Base-by-base conservation (phyloP, 768 basidiomycete species). In the Tricholoma saponaceum region DNA sequence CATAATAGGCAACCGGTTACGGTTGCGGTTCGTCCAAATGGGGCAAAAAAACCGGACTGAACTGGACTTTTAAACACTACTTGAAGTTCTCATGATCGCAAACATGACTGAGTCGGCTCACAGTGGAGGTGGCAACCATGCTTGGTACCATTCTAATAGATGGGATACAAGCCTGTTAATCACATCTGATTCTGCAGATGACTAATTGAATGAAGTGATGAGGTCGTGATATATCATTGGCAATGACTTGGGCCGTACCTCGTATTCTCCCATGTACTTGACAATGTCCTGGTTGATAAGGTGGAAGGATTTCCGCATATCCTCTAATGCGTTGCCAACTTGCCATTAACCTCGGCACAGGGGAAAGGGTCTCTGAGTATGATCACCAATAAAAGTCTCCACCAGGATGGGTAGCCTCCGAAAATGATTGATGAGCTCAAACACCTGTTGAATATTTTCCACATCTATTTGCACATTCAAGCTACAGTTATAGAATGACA, bases 61-160 rank as follows among this genome's bases (percentile, higher is more conserved):
- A n/a, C n/a, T n/a, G n/a, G n/a, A n/a, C n/a, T n/a, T n/a, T n/a
- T n/a, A n/a, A n/a, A n/a, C n/a, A n/a, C n/a, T n/a, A n/a, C n/a
- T n/a, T n/a, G n/a, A n/a, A 85, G 3, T n/a, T n/a, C n/a, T n/a
- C n/a, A n/a, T n/a, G n/a, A n/a, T n/a, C n/a, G n/a, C n/a, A n/a
- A n/a, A n/a, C n/a, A n/a, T n/a, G n/a, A n/a, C n/a, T n/a, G n/a
- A 93, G 72, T 49, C 83, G 83, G 1, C 82, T 69, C 60, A 87
- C 89, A 88, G 87, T 46, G 72, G 64, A 13, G 80, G 79, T 0
- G 89, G 89, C 20, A 77, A 76, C 91, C 91, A 93, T n/a, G 82
- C 79, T 52, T 78, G 77, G 65, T 85, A 89, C 91, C 91, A 92
- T 22, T 85, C 79, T 16, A 84, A 71, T 3, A 92, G 69, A 33